Evolutionary conservation across 2,329 filamentous ascomycete genomes (phyloP).

Genomic region (Falciphora oryzae): DNA sequence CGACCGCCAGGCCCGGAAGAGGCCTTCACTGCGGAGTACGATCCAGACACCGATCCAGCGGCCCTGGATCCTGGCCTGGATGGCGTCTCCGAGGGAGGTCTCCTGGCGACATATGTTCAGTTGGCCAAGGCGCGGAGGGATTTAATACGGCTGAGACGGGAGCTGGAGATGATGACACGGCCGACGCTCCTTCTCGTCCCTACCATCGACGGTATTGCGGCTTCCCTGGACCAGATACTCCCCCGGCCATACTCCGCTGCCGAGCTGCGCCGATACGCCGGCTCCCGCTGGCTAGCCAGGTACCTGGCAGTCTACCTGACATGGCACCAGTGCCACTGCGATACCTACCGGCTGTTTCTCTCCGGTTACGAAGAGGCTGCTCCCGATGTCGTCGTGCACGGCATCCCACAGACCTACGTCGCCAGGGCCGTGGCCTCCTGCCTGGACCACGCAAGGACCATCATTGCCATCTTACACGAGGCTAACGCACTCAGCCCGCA

Average conservation of each 20-base stretch:
- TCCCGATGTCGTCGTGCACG: neutral
- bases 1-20: neutral
- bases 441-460: neutral
- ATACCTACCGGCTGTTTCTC: neutral
- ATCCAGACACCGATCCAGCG: neutral
- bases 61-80: neutral
- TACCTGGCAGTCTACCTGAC: neutral
- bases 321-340: slow-evolving; percentile 3
- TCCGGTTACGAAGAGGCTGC: neutral
- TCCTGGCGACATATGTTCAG: neutral
- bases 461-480: neutral
- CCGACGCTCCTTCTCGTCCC: neutral
- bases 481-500: neutral
- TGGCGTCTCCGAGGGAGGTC: neutral
- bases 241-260: neutral
- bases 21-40: neutral
- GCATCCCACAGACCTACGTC: neutral
- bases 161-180: neutral
- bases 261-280: neutral
- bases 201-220: neutral
- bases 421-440: neutral
- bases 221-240: neutral
- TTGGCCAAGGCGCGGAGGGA: slow-evolving; percentile 1
- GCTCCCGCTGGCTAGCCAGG: neutral
- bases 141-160: neutral